Base-by-base conservation (phyloP, 2,329 filamentous ascomycete genomes). In the Calonectria hawksworthii region DNA sequence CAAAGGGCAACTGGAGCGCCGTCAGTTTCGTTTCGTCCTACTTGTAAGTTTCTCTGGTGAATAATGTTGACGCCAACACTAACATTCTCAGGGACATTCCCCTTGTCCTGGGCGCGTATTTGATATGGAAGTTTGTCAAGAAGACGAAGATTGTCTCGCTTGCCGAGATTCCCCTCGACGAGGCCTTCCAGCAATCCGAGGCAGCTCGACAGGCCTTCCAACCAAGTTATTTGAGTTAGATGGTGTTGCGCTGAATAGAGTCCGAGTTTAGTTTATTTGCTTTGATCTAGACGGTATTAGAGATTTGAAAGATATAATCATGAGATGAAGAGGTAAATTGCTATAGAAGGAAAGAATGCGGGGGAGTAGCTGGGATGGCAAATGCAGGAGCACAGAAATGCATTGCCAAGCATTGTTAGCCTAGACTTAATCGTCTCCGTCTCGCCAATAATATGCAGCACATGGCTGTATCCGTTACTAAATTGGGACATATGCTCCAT, bases 101-200 rank as follows among this genome's bases (percentile, higher is more conserved):
- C 1, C 87, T 93, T 11, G 90, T 93, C 0, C 77, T 90, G 1
- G 82, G 80, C 11, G 89, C 90, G 11, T 95, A 90, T 78, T 75
- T 89, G 16, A 88, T 91, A 59, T 95, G 93, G 91, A 95, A 95
- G 83, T 83, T 92, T 44, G 85, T 90, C 80, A 94, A 93, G 81
- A 89, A 90, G 77, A 93, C 93, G 0, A 90, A 89, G 70, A 80
- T 91, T 13, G 84, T 90, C 10, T 82, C 87, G 0, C 82, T 93
- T 6, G 83, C 86, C 14, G 85, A 88, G 6, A 88, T 93, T 47
- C 89, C 90, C 0, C 82, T 93, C 0, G 81, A 84, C 1, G 87
- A 88, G 11, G 90, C 90, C 0, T 86, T 93, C 52, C 59, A 52
- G 11, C 63, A 74, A 9, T 67, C 50, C 18, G 59, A 41, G 4